These are phyloP conservation scores for Penicillium sp. DNA, from an alignment of 2,329 filamentous ascomycete species.

Conservation along the genomic window DNA sequence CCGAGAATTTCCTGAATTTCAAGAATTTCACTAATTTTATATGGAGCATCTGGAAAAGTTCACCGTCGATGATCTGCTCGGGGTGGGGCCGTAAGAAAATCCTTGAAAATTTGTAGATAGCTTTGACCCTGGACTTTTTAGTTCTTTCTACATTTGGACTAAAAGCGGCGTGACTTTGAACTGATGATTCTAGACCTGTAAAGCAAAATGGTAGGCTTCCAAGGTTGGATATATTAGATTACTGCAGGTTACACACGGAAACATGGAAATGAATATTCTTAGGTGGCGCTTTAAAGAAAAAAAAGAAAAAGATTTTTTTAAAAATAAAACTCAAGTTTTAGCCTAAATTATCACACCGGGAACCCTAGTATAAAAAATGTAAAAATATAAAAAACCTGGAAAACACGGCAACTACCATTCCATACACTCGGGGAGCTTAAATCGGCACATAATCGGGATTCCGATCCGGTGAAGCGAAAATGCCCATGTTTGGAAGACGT, in stretches of 20 bases:
- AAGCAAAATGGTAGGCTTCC: neutral
- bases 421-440: constrained; percentile 13
- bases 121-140: neutral
- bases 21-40: neutral
- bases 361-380: neutral
- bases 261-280: neutral
- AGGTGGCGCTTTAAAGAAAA: neutral
- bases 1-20: neutral
- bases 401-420: neutral
- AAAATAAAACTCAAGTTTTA: neutral
- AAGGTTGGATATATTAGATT: neutral
- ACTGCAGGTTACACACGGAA: neutral
- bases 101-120: neutral
- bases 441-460: constrained; percentile 22
- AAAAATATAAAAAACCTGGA: no score
- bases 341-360: constrained; percentile 1
- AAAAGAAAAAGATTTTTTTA: neutral
- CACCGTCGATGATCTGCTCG: constrained; percentile 3
- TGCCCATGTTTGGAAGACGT: constrained; percentile 10
- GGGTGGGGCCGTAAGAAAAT: neutral
- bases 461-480: constrained; percentile 21
- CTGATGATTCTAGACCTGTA: neutral
- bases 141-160: neutral
- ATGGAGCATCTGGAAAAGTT: constrained; percentile 3
- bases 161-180: neutral